Conservation (phyloP, 495 filamentous ascomycete species). For the Podospora appendiculata region DNA sequence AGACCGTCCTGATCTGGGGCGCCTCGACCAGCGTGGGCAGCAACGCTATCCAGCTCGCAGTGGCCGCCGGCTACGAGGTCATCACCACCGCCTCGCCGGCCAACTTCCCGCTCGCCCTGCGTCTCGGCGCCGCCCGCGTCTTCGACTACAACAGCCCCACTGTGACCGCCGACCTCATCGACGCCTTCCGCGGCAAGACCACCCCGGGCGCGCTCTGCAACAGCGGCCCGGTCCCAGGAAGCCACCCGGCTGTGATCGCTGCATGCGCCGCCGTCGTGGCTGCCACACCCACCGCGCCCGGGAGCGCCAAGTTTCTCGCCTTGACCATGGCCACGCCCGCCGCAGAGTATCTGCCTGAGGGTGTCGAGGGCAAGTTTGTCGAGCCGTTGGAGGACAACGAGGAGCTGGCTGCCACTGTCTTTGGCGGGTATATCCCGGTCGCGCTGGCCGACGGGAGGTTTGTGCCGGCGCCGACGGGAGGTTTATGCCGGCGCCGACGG, state of each 20-base stretch:
- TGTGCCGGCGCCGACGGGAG: background rate
- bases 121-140: conserved; percentile 45
- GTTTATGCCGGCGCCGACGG: background rate
- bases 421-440: background rate
- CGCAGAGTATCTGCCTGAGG: background rate
- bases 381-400: background rate
- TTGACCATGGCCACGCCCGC: background rate
- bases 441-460: background rate
- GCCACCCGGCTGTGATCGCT: background rate
- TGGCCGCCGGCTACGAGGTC: conserved; percentile 51
- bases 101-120: conserved; percentile 47
- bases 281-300: background rate
- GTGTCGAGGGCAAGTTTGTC: background rate
- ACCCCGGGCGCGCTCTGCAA: background rate
- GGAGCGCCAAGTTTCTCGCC: background rate
- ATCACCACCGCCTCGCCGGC: conserved; percentile 45
- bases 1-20: conserved; percentile 50
- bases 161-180: conserved; percentile 25
- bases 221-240: conserved; percentile 1
- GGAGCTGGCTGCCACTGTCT: background rate
- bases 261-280: background rate
- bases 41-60: conserved; percentile 56
- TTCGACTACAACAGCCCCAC: conserved; percentile 49
- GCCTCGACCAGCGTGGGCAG: conserved; percentile 52
- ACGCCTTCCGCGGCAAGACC: conserved; percentile 9